Evolutionary conservation across 1,284 basidiomycete species (phyloP), one percentile per base, ranked within the genome.

Genomic region (Omphalotus olearius): DNA sequence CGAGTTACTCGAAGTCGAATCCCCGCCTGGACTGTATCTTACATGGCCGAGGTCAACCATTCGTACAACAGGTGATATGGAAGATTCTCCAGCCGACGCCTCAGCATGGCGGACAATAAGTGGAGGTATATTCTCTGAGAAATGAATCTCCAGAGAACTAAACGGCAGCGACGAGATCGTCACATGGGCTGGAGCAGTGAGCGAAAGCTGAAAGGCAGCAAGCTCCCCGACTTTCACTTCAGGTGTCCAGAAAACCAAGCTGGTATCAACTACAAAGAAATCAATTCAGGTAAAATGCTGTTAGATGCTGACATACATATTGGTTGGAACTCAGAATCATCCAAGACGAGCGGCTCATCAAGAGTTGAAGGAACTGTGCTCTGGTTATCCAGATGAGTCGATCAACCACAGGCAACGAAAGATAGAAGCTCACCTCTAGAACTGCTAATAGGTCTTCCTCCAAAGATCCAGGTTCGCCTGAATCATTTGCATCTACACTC

Each of bases 371-470:
- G 87, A 0, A 84, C 75, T 1, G 88, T 86, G 46, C 80, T 88
- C 86, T 89, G 56, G 45, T 51, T 48, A 33, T 33, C 30, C 30
- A 2, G 13, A 42, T 30, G 50, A 33, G 23, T 9, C 13, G 5
- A 18, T 42, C 41, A 23, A 2, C 25, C 40, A 51, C 43, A 42
- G 9, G n/a, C 40, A 45, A n/a, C 50, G 41, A 33, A 18, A 17
- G 2, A 45, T 50, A 17, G 28, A 46, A 1, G 45, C 59, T n/a
- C 52, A 88, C 88, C 78, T 82, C 76, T 28, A 94, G 68, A 7
- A 93, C 73, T 1, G 78, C 79, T 16, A 86, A 49, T 28, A 94
- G 58, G 64, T 90, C 87, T 26, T 86, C 82, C 60, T 87, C 75
- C 11, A 82, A 57, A 3, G 72, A 66, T 20, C 66, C 72, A 1